Evolutionary conservation across 2,329 filamentous ascomycete species (phyloP), one percentile per base, ranked within the genome.

Genomic region (Rhytidhysteron rufulum): DNA sequence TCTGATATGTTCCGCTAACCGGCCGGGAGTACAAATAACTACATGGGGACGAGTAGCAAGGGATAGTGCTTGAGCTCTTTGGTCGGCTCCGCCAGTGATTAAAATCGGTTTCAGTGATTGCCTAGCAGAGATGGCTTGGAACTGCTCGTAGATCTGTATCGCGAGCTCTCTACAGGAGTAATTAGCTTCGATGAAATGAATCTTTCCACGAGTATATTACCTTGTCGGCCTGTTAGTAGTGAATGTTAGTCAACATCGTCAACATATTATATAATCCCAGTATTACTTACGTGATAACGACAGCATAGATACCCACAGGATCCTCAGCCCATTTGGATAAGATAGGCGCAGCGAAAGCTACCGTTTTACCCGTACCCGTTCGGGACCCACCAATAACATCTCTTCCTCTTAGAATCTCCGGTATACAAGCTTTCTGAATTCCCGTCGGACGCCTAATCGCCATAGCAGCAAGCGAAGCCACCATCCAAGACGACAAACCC

Each of bases 351-450:
- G 91, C 87, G 66, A 98, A 98, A 1, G 93, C 90, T 31, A 97
- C 83, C 3, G 93, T 98, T 72, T 98, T 98, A 68, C 93, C 93
- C 10, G 91, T 96, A 73, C 93, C 93, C 0, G 93, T 98, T 47
- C 89, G 79, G 59, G 88, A 95, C 27, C 90, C 90, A 59, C 93
- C 93, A 54, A 98, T 96, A 61, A 58, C 42, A 68, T 98, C 90
- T 54, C 86, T 79, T 5, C 93, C 93, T 53, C 88, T 84, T 24
- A 98, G 66, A 44, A 97, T 96, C 62, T 93, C 86, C 1, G 91
- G 90, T 57, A 98, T 97, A 61, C 88, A 95, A 38, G 82, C 84
- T 57, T 86, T 88, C 56, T 98, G 93, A 72, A 98, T 97, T 13
- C 85, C 85, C 0, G 93, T 98, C 0, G 93, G 93, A 42, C 84